Evolutionary conservation across 2,329 filamentous ascomycete species (phyloP).

Genomic region (Trichoderma harzianum): DNA sequence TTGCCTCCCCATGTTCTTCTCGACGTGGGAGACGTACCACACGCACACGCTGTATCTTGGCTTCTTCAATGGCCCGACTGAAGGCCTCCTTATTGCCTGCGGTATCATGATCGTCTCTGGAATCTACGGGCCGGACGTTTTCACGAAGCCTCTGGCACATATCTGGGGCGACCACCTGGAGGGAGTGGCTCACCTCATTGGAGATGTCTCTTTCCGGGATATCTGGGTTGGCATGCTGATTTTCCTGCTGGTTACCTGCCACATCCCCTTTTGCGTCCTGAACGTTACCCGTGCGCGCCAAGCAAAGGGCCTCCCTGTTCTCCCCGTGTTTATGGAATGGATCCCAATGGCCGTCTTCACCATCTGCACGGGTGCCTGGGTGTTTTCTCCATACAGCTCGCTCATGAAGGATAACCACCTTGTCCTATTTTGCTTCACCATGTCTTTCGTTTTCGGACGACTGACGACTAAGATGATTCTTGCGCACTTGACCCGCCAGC

Average conservation of each 20-base stretch:
- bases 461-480: conserved; percentile 99
- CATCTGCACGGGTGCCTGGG: conserved; percentile 71
- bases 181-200: conserved; percentile 57
- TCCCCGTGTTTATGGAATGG: conserved; percentile 90
- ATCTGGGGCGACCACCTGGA: conserved; percentile 57
- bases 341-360: conserved; percentile 84
- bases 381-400: conserved; percentile 83
- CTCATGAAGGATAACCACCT: conserved; percentile 82
- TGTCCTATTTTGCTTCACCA: conserved; percentile 85
- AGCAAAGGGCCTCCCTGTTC: conserved; percentile 66
- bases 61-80: conserved; percentile 94
- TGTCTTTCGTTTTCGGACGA: conserved; percentile 95
- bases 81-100: conserved; percentile 88
- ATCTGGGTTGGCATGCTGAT: conserved; percentile 77
- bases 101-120: conserved; percentile 82
- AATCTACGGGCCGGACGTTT: conserved; percentile 83
- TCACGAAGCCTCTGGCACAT: conserved; percentile 70
- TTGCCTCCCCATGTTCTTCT: conserved; percentile 97
- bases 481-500: conserved; percentile 86
- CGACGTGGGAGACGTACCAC: conserved; percentile 99
- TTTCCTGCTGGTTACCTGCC: conserved; percentile 62
- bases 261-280: conserved; percentile 84
- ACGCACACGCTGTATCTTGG: conserved; percentile 96
- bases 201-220: conserved; percentile 74
- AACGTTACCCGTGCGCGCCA: conserved; percentile 79